Evolutionary conservation across 257 asterid genomes (phyloP), one percentile per base, ranked within the genome.

Genomic region (Plantago ovata): DNA sequence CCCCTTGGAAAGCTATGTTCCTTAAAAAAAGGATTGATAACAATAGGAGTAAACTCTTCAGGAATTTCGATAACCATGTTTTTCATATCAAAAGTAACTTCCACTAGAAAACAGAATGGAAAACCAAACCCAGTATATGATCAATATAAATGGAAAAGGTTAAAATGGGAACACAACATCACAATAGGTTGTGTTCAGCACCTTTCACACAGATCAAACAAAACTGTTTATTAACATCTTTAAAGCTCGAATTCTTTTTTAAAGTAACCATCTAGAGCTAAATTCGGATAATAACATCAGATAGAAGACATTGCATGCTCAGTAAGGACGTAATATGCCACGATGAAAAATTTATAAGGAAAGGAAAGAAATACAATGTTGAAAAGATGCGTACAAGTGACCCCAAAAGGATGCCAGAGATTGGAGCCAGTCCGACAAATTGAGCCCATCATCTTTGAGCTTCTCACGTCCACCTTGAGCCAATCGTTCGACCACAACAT

Each of bases 391-490:
- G 69, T 89, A 93, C 99, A 93, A 74, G 84, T 93, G 99, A 74
- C 99, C 99, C 99, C 99, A 93, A 72, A 93, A 93, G 61, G 97
- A 89, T 69, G 99, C 99, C 75, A 93, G 85, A 57, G 99, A 93
- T 47, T 93, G 99, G 70, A 93, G 99, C 99, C 99, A 93, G 58
- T 93, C 99, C 0, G 96, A 93, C 77, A 93, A 72, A 77, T 93
- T 93, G 74, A 93, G 97, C 33, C 99, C 99, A 68, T 93, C 97
- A 58, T 89, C 99, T 74, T 93, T 93, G 62, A 93, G 95, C 84
- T 93, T 93, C 72, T 89, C 99, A 1, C 99, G 95, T 18, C 99
- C 99, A 76, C 89, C 85, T 79, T 89, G 96, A 33, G 86, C 99
- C 85, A 93, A 70, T 48, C 99, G 97, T 72, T 93, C 99, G 55